Conservation (phyloP, 1,139 yeast genomes). For the Nakaseomyces glabratus region DNA sequence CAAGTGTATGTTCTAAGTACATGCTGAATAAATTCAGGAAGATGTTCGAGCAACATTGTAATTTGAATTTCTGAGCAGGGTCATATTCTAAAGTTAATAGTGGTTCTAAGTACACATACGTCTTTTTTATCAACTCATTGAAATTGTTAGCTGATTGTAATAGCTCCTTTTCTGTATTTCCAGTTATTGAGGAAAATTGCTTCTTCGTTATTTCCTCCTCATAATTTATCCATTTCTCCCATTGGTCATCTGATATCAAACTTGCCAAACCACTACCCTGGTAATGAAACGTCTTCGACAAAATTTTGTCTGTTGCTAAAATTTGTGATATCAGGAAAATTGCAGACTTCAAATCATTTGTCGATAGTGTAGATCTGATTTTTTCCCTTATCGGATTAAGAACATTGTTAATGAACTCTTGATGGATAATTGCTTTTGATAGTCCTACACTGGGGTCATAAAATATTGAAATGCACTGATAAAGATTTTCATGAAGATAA, state of each 20-base stretch:
- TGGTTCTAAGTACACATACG: slow-evolving; percentile 49
- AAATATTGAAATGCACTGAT: slow-evolving; percentile 28
- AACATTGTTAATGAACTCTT: slow-evolving; percentile 32
- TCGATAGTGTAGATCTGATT: slow-evolving; percentile 27
- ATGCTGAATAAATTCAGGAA: slow-evolving; percentile 56
- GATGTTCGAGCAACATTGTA: slow-evolving; percentile 59
- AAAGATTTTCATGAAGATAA: slow-evolving; percentile 28
- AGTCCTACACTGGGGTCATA: slow-evolving; percentile 20
- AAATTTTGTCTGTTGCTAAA: slow-evolving; percentile 27
- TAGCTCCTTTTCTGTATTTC: slow-evolving; percentile 45
- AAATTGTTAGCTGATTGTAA: slow-evolving; percentile 43
- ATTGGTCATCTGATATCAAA: slow-evolving; percentile 24
- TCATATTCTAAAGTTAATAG: slow-evolving; percentile 35
- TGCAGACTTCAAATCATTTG: slow-evolving; percentile 20
- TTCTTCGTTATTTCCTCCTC: slow-evolving; percentile 51
- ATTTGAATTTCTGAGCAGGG: slow-evolving; percentile 42
- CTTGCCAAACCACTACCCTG: slow-evolving; percentile 27
- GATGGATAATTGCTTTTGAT: slow-evolving; percentile 22
- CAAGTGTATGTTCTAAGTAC: slow-evolving; percentile 45
- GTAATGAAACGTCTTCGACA: slow-evolving; percentile 22
- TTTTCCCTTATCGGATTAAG: slow-evolving; percentile 29
- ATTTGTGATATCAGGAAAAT: slow-evolving; percentile 27
- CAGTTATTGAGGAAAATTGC: slow-evolving; percentile 51
- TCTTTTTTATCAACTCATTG: slow-evolving; percentile 48
- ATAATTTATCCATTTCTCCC: slow-evolving; percentile 57